Evolutionary conservation across 768 basidiomycete genomes (phyloP).

Genomic region (Podaxis carcinomalis): DNA sequence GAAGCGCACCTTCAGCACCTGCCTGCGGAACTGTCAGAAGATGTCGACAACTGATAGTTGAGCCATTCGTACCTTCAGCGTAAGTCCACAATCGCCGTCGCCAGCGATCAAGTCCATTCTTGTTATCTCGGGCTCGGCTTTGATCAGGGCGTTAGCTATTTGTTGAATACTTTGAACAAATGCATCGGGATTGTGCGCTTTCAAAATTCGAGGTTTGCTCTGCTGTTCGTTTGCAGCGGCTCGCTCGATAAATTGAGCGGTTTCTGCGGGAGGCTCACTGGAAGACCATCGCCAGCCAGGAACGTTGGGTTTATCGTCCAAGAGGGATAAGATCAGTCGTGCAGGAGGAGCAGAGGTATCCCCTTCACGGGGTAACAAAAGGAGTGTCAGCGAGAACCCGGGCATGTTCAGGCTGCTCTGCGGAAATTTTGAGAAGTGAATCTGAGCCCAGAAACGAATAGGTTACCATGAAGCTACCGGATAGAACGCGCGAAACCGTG

Average conservation of each 20-base stretch:
- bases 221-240: constrained; percentile 7
- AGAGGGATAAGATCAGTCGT: constrained; percentile 52
- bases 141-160: constrained; percentile 64
- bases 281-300: constrained; percentile 89
- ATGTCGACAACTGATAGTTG: background rate
- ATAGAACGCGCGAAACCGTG: constrained; percentile 56
- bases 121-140: constrained; percentile 87
- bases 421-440: background rate
- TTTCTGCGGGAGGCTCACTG: constrained; percentile 29
- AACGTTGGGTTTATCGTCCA: constrained; percentile 62
- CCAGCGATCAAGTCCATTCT: constrained; percentile 88
- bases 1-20: constrained; percentile 61
- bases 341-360: constrained; percentile 33
- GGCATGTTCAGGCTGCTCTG: constrained; percentile 93
- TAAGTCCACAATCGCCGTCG: constrained; percentile 69
- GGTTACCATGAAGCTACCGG: constrained; percentile 83
- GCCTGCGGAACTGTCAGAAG: constrained; percentile 27
- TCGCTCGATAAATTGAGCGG: constrained; percentile 11
- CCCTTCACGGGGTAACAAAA: constrained; percentile 58
- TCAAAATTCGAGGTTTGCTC: constrained; percentile 16
- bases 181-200: constrained; percentile 34
- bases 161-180: constrained; percentile 54
- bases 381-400: constrained; percentile 81
- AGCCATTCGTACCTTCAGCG: constrained; percentile 34
- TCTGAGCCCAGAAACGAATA: background rate